Percentiles rank a stretch among this genome's conserved stretches.
phyloP scores from a whole-genome alignment of 2,329 filamentous ascomycete species.

The Colletotrichum tropicicola region DNA sequence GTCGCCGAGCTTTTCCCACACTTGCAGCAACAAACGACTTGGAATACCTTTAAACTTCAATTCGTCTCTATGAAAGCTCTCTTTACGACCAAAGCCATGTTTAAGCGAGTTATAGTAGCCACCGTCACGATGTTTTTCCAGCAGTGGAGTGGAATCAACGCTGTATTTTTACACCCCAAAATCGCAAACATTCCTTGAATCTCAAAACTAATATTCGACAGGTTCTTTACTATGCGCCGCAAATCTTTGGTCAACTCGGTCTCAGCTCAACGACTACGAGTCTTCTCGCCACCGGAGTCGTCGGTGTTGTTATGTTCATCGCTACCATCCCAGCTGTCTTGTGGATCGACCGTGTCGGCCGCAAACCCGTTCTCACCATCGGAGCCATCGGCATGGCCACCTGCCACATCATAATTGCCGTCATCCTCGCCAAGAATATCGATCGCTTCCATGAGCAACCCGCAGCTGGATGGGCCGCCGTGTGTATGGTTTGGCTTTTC shows the following conservation, averaged over 20 bases:
- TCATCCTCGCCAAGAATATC: constrained; percentile 72
- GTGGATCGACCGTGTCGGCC: constrained; percentile 71
- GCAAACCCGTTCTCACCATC: constrained; percentile 68
- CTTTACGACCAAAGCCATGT: constrained; percentile 73
- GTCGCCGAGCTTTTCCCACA: constrained; percentile 75
- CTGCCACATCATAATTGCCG: constrained; percentile 77
- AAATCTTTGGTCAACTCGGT: constrained; percentile 75
- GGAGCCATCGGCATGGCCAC: constrained; percentile 75
- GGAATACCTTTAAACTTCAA: constrained; percentile 74
- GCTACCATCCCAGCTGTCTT: constrained; percentile 73
- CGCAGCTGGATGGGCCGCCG: constrained; percentile 72
- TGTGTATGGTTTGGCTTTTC: constrained; percentile 77
- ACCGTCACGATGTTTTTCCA: constrained; percentile 58
- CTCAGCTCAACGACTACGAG: constrained; percentile 59
- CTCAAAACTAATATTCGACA: not conserved
- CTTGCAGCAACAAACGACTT: constrained; percentile 64
- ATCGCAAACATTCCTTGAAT: too few relatives aligned
- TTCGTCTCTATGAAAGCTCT: constrained; percentile 72
- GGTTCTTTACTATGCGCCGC: constrained; percentile 72
- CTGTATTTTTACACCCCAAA: constrained; percentile 52
- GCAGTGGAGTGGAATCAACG: constrained; percentile 57
- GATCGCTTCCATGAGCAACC: constrained; percentile 63
- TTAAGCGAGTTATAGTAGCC: constrained; percentile 71
- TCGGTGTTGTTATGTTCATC: constrained; percentile 74
- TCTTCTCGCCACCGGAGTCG: constrained; percentile 75